Conservation (phyloP, 768 basidiomycete genomes). For the Leccinum uliginosum region DNA sequence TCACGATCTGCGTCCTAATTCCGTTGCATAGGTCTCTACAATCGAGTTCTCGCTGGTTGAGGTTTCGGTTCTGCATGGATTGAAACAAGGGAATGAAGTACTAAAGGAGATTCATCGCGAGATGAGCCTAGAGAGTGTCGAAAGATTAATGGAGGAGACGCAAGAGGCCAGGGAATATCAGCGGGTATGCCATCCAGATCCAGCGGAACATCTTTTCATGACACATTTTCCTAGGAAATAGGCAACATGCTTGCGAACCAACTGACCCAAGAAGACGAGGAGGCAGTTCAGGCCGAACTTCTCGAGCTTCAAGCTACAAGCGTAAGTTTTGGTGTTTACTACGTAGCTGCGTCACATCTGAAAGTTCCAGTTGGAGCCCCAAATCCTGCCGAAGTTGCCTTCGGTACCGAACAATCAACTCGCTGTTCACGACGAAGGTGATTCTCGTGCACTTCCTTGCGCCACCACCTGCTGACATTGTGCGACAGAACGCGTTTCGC, state of each 20-base stretch:
- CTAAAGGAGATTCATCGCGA: conserved; percentile 93
- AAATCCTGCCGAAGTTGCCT: conserved; percentile 43
- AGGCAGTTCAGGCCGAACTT: conserved; percentile 85
- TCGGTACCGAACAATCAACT: conserved; percentile 49
- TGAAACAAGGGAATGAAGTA: conserved; percentile 91
- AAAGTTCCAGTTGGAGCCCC: conserved; percentile 27
- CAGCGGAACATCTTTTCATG: background rate
- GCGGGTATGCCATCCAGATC: conserved; percentile 44
- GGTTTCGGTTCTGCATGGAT: conserved; percentile 85
- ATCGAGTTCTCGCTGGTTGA: conserved; percentile 97
- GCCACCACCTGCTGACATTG: conserved; percentile 3
- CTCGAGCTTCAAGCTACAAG: conserved; percentile 58
- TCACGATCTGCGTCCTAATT: background rate
- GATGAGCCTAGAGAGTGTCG: conserved; percentile 89
- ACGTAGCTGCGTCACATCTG: background rate
- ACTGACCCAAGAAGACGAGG: conserved; percentile 87
- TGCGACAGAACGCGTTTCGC: conserved; percentile 1
- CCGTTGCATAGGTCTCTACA: conserved; percentile 68
- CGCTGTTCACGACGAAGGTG: conserved; percentile 29
- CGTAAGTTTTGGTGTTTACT: conserved; percentile 36
- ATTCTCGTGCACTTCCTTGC: background rate
- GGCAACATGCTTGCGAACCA: conserved; percentile 79
- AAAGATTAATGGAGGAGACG: conserved; percentile 90
- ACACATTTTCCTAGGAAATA: conserved; percentile 67
- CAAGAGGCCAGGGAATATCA: conserved; percentile 92